Conservation (phyloP, 129 eudicot genomes). For the Flaveria linearis region DNA sequence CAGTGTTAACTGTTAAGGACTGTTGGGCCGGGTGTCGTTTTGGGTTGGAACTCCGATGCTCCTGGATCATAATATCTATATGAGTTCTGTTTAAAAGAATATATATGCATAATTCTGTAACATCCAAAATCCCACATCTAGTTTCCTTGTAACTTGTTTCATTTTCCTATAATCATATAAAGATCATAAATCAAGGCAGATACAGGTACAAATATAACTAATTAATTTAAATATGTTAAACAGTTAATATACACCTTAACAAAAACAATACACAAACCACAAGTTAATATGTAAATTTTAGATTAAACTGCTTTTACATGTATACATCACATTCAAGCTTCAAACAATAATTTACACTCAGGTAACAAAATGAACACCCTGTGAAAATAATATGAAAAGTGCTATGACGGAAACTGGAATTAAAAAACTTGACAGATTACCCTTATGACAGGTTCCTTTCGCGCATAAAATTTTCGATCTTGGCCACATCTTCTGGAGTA, state of each 20-base stretch:
- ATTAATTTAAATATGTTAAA: not conserved
- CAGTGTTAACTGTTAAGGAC: too few relatives aligned
- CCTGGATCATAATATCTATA: too few relatives aligned
- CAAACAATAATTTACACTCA: not conserved
- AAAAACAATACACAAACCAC: too few relatives aligned
- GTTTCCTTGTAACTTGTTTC: too few relatives aligned
- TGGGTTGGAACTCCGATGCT: too few relatives aligned
- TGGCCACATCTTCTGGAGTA: slow-evolving; percentile 45
- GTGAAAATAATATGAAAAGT: not conserved
- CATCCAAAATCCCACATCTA: too few relatives aligned
- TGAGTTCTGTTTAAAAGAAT: too few relatives aligned
- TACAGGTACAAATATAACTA: too few relatives aligned
- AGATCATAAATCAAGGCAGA: too few relatives aligned
- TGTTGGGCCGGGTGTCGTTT: too few relatives aligned
- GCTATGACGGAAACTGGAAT: not conserved
- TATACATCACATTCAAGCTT: not conserved
- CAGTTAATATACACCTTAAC: not conserved
- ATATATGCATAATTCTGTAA: too few relatives aligned
- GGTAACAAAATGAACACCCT: not conserved
- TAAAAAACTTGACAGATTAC: not conserved
- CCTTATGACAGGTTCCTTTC: slow-evolving; percentile 33
- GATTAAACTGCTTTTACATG: not conserved
- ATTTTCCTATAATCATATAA: too few relatives aligned
- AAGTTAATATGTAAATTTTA: not conserved
- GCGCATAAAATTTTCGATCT: slow-evolving; percentile 36